phyloP scores from a whole-genome alignment of 2,329 filamentous ascomycete species.

The Domatiomyces catenatus region DNA sequence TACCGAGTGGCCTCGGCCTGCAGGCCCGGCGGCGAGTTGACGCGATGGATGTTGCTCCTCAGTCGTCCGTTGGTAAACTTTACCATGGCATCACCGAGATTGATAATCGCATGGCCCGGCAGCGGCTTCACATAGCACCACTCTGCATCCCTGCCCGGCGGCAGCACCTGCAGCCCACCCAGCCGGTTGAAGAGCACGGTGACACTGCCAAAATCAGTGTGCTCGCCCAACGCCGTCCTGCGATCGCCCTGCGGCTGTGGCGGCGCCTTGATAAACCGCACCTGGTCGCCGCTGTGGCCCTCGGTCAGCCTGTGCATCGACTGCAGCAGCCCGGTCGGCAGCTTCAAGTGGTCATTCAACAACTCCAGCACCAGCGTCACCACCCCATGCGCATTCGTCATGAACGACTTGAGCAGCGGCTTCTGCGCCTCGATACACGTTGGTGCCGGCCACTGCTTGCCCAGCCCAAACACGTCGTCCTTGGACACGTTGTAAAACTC shows the following conservation, averaged over 20 bases:
- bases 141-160: constrained; percentile 25
- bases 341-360: constrained; percentile 30
- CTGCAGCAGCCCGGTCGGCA: constrained; percentile 28
- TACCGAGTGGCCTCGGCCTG: constrained; percentile 33
- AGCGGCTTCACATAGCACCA: constrained; percentile 41
- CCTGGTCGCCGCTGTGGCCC: constrained; percentile 34
- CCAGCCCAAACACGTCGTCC: constrained; percentile 34
- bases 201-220: constrained; percentile 43
- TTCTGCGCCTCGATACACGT: constrained; percentile 25
- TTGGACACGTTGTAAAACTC: constrained; percentile 42
- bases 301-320: constrained; percentile 31
- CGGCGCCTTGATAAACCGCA: constrained; percentile 38
- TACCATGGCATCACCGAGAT: constrained; percentile 30
- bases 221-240: constrained; percentile 33
- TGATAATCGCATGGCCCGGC: constrained; percentile 31
- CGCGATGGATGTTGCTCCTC: constrained; percentile 33
- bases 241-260: constrained; percentile 31
- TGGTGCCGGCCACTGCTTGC: constrained; percentile 28
- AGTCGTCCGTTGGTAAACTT: constrained; percentile 30
- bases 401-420: constrained; percentile 28
- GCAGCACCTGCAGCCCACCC: constrained; percentile 39
- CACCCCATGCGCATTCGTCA: constrained; percentile 30
- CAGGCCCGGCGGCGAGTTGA: constrained; percentile 33
- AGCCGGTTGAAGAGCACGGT: constrained; percentile 42
- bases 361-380: constrained; percentile 30